These are phyloP conservation scores for Cyberlindnera saturnus DNA, from an alignment of 805 yeast genomes.

Conservation along the genomic window DNA sequence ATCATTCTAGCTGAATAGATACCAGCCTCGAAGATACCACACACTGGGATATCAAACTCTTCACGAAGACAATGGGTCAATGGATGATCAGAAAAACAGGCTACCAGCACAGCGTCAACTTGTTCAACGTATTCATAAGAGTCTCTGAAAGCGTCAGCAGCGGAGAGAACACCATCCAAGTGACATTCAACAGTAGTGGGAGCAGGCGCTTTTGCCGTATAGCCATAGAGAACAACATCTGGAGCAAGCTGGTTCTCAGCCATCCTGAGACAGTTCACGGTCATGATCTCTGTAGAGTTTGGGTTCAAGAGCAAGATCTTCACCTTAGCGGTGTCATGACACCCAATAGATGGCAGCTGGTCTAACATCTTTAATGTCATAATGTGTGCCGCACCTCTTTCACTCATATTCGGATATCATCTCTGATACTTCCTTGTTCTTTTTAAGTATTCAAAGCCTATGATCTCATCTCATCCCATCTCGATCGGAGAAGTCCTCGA, in stretches of 20 bases:
- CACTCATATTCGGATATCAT: neutral
- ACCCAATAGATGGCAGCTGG: conserved; percentile 11
- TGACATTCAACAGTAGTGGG: conserved; percentile 30
- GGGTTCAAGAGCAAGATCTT: conserved; percentile 27
- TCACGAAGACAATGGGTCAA: conserved; percentile 28
- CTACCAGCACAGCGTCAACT: conserved; percentile 28
- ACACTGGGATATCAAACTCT: conserved; percentile 28
- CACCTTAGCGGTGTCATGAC: conserved; percentile 3
- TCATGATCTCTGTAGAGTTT: conserved; percentile 26
- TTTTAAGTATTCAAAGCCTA: too few relatives aligned
- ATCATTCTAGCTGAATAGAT: conserved; percentile 27
- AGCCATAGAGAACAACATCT: conserved; percentile 27
- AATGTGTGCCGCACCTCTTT: neutral
- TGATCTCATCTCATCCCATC: too few relatives aligned
- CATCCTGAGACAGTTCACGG: conserved; percentile 27
- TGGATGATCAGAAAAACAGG: conserved; percentile 32
- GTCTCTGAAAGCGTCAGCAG: conserved; percentile 27
- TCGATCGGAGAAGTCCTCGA: too few relatives aligned
- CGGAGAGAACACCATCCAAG: conserved; percentile 28
- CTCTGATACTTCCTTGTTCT: too few relatives aligned
- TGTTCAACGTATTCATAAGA: conserved; percentile 22
- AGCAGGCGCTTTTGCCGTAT: conserved; percentile 24
- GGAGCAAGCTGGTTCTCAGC: conserved; percentile 24
- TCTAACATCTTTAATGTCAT: conserved; percentile 10
- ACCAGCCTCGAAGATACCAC: conserved; percentile 32